Conservation (phyloP, 2,329 filamentous ascomycete species). For the Nigrospora oryzae region DNA sequence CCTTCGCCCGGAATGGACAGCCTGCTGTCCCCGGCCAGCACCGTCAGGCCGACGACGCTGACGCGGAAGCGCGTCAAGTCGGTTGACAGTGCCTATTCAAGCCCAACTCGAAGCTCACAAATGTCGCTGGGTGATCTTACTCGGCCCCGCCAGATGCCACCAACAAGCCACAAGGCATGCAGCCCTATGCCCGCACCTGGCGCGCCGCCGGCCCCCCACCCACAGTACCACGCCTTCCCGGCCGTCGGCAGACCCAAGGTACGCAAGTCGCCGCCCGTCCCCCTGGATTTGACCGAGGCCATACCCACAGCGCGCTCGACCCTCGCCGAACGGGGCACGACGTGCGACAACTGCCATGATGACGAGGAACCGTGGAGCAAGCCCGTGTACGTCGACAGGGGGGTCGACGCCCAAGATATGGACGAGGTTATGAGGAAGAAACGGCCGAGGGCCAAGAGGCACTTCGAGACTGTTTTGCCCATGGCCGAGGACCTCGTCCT, state of each 20-base stretch:
- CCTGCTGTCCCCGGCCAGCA: no score
- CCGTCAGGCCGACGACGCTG: background rate
- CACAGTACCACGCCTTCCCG: background rate
- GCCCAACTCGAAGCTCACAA: background rate
- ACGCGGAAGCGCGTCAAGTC: background rate
- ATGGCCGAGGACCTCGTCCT: constrained; percentile 49
- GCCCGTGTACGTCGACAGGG: constrained; percentile 26
- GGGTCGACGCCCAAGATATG: constrained; percentile 24
- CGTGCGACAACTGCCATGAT: constrained; percentile 9
- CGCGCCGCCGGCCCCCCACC: background rate
- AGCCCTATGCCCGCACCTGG: background rate
- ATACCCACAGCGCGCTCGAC: constrained; percentile 4
- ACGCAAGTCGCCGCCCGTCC: constrained; percentile 13
- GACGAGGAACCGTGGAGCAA: constrained; percentile 10
- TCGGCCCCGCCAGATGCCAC: no score
- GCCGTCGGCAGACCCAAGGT: constrained; percentile 7
- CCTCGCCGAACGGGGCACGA: constrained; percentile 16
- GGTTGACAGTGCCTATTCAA: background rate
- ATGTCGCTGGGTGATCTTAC: background rate
- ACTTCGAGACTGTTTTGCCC: constrained; percentile 37
- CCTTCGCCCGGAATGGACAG: no score
- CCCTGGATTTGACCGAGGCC: constrained; percentile 12
- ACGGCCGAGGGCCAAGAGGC: constrained; percentile 9
- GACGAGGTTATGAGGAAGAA: constrained; percentile 4
- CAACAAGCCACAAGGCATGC: no score